Percentiles rank a stretch among this genome's conserved stretches.
Evolutionary conservation across 202 grass and related monocot genomes (phyloP).

Genomic region (Panicum hallii): DNA sequence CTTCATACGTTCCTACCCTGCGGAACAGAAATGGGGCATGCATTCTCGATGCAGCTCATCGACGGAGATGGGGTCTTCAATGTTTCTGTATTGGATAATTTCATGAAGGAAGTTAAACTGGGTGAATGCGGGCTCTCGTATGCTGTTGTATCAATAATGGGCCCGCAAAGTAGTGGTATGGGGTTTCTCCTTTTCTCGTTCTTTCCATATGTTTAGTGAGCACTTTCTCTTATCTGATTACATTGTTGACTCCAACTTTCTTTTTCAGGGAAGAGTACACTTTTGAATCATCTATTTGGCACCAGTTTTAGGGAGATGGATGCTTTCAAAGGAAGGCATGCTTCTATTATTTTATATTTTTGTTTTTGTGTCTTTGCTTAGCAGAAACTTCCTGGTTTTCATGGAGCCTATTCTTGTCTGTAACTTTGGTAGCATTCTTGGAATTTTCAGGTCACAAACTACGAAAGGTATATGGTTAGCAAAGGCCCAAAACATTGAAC

Average conservation of each 20-base stretch:
- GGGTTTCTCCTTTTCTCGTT: background rate
- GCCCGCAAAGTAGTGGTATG: constrained; percentile 89
- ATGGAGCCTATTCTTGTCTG: constrained; percentile 35
- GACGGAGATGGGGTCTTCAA: constrained; percentile 80
- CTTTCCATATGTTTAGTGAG: constrained; percentile 11
- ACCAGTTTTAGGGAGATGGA: constrained; percentile 97
- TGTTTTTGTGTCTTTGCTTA: background rate
- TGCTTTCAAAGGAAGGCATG: constrained; percentile 89
- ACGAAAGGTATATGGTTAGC: constrained; percentile 96
- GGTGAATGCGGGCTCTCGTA: constrained; percentile 81
- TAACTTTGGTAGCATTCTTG: constrained; percentile 35
- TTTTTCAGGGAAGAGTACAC: constrained; percentile 87
- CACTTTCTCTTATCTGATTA: constrained; percentile 14
- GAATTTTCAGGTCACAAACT: constrained; percentile 82
- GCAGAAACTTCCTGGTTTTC: constrained; percentile 3
- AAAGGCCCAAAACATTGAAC: constrained; percentile 74
- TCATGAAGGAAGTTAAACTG: constrained; percentile 77
- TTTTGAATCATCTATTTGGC: constrained; percentile 88
- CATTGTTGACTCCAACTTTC: constrained; percentile 14
- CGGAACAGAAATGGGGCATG: constrained; percentile 74
- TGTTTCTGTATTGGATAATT: constrained; percentile 70
- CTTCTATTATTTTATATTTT: constrained; percentile 34
- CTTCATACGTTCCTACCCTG: constrained; percentile 18
- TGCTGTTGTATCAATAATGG: constrained; percentile 92
- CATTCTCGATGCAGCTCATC: constrained; percentile 70